Base-by-base conservation (phyloP, 2,329 filamentous ascomycete genomes). In the Pyrenochaeta sp. region DNA sequence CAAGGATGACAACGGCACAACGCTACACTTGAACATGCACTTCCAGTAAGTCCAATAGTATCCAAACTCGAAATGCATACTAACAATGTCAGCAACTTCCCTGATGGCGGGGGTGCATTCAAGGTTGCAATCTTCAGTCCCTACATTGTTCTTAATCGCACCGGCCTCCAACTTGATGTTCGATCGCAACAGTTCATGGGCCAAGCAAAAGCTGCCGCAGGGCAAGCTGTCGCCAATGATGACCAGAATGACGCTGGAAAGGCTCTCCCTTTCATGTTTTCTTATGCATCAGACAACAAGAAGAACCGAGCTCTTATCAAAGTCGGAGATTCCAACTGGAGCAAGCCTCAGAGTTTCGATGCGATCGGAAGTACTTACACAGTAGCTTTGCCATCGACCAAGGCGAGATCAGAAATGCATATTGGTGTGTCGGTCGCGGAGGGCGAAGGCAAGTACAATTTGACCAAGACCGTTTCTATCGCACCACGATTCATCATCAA, bases 271-370 rank as follows among this genome's bases (percentile, higher is more conserved):
- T 91, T 97, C 72, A 97, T 99, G 92, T 99, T 98, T 76, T 97
- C 95, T 0, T 99, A 90, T 73, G 86, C 87, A 1, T 91, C 85
- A 17, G 90, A 97, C 61, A 95, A 99, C 68, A 90, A 91, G 64
- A 91, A 92, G 65, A 99, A 99, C 74, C 87, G 95, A 61, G 92
- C 92, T 6, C 80, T 96, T 39, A 80, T 99, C 54, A 96, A 91
- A 77, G 86, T 97, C 35, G 92, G 90, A 4, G 90, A 96, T 49
- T 97, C 95, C 0, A 86, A 88, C 55, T 99, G 95, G 96, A 98
- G 95, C 78, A 97, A 95, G 72, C 92, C 94, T 0, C 94, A 98
- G 73, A 97, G 92, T 83, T 97, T 99, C 67, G 96, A 99, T 71
- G 95, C 95, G 17, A 95, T 99, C 60, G 95, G 95, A 29, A 98